A percentile compares a stretch with the other conserved stretches of the same genome.
Evolutionary conservation across 2,329 filamentous ascomycete species (phyloP).

Genomic region (Neobulgaria alba): DNA sequence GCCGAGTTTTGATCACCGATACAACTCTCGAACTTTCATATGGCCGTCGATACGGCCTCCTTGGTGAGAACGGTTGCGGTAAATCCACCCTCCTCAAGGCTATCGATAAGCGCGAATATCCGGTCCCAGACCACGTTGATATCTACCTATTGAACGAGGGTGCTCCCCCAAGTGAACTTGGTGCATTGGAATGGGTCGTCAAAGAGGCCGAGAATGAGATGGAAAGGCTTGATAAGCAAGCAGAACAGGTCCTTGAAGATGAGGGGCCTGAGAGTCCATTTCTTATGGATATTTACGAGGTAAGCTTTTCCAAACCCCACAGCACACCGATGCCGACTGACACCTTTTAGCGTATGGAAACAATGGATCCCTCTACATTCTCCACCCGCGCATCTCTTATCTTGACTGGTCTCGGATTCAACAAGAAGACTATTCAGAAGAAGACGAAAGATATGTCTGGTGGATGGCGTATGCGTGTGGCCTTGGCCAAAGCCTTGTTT

Average conservation of each 20-base stretch:
- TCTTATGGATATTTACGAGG: slow-evolving; percentile 91
- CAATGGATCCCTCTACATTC: slow-evolving; percentile 98
- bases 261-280: slow-evolving; percentile 87
- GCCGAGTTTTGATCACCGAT: slow-evolving; percentile 90
- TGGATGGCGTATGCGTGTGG: slow-evolving; percentile 99
- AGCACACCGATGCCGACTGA: slow-evolving; percentile 8
- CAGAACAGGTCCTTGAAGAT: slow-evolving; percentile 84
- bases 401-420: slow-evolving; percentile 96
- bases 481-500: slow-evolving; percentile 93
- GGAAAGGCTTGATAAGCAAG: slow-evolving; percentile 77
- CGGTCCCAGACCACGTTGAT: slow-evolving; percentile 92
- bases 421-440: slow-evolving; percentile 96
- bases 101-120: slow-evolving; percentile 87
- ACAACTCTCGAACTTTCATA: slow-evolving; percentile 88
- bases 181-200: slow-evolving; percentile 96
- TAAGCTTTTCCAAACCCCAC: slow-evolving; percentile 40
- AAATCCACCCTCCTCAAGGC: slow-evolving; percentile 97
- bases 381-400: slow-evolving; percentile 92
- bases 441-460: slow-evolving; percentile 99
- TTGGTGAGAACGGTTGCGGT: slow-evolving; percentile 98
- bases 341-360: slow-evolving; percentile 74
- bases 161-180: slow-evolving; percentile 78
- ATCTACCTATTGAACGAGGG: slow-evolving; percentile 98
- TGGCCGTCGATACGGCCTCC: slow-evolving; percentile 78
- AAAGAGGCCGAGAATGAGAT: slow-evolving; percentile 89